Conservation (phyloP, 306 rosid species). For the apple (Malus domestica) region DNA sequence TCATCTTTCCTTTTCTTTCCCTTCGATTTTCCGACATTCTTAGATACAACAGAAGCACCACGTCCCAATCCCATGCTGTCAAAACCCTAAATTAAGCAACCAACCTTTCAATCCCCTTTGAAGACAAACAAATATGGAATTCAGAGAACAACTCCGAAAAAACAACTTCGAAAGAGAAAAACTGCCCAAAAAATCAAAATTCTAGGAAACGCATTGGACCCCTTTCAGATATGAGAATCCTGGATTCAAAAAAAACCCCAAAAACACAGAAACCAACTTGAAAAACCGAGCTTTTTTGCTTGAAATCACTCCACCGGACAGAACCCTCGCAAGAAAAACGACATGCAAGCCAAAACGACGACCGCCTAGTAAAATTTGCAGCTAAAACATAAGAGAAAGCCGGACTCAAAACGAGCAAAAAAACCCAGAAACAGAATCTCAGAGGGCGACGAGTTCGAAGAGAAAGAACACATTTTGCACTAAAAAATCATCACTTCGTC, state of each 20-base stretch:
- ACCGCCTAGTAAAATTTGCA: not conserved
- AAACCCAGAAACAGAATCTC: not conserved
- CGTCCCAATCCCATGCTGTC: slow-evolving; percentile 30
- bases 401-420: not conserved
- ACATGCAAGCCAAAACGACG: slow-evolving; percentile 26
- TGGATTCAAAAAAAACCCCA: slow-evolving; percentile 6
- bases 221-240: not conserved
- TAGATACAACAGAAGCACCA: slow-evolving; percentile 12
- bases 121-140: slow-evolving; percentile 1
- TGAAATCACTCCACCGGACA: not conserved
- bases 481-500: not conserved
- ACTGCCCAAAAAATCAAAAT: slow-evolving; percentile 7
- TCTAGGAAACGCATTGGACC: slow-evolving; percentile 2
- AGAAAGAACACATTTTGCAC: not conserved
- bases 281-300: not conserved
- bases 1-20: slow-evolving; percentile 21
- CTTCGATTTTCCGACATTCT: slow-evolving; percentile 20
- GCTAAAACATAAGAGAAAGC: not conserved
- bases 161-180: not conserved
- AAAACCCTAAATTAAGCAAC: slow-evolving; percentile 9
- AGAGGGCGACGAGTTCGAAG: slow-evolving; percentile 1
- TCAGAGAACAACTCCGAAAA: not conserved
- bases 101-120: slow-evolving; percentile 1
- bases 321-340: slow-evolving; percentile 7
- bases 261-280: slow-evolving; percentile 9